Evolutionary conservation across 23 red algal genomes (phyloP), one percentile per base, ranked within the genome.

Genomic region (Gracilaria gracilis): DNA sequence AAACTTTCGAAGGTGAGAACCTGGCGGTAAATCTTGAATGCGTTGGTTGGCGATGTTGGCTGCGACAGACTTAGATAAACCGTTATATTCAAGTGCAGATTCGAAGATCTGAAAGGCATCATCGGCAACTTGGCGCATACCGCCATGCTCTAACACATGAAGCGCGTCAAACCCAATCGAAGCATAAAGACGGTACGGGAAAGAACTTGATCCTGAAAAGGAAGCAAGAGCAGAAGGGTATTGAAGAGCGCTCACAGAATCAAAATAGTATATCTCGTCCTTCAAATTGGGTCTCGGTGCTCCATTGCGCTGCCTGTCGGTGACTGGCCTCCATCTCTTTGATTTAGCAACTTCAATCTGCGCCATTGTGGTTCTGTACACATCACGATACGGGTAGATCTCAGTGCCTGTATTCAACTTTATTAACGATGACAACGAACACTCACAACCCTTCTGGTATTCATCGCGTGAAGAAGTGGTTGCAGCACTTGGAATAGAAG

Each of bases 61-160:
- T 6, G 58, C 27, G 4, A 64, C 27, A 9, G 21, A 29, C 15
- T 29, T 64, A 15, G 27, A n/a, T 29, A 64, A 64, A 64, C 58
- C 58, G 42, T 11, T 46, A 64, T 64, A 29, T 15, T 64, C 58
- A 64, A 64, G 6, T 27, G 23, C 58, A 64, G 4, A 15, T n/a
- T 64, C 70, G 34, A 75, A 75, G 3, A 75, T n/a, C 35, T 75
- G 7, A 48, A 75, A 75, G 4, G 70, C 70, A 34, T 75, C 70
- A 48, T 75, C n/a, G 3, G 70, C 34, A n/a, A 75, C 34, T 7
- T 75, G 70, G 3, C 70, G 23, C 20, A 35, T 38, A 21, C 7
- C 20, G 2, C 70, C 70, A 48, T 75, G 70, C 70, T 75, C 70
- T 8, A 75, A n/a, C n/a, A 28, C 70, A 75, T 75, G 70, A 34